A percentile compares a stretch with the other conserved stretches of the same genome.
Evolutionary conservation across 1,284 basidiomycete species (phyloP).

Genomic region (Boletus mariae): DNA sequence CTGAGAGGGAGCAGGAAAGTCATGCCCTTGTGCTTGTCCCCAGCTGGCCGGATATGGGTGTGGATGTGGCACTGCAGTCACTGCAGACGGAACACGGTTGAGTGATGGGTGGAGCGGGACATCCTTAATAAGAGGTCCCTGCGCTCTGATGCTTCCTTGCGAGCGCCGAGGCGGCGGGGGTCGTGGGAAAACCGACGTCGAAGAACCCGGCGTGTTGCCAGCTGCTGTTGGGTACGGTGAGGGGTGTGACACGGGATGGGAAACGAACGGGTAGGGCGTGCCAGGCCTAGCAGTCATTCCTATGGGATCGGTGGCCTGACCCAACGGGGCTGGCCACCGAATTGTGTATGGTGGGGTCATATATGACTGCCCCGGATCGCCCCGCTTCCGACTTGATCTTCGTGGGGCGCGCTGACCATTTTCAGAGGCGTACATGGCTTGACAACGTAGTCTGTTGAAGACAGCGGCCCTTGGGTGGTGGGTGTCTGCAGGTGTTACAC

Average conservation of each 20-base stretch:
- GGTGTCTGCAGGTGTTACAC: neutral
- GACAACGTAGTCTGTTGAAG: neutral
- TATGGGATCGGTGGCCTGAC: conserved; percentile 18
- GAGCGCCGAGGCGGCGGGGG: conserved; percentile 18
- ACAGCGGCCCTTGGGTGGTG: neutral
- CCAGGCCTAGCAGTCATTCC: neutral
- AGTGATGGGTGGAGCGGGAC: conserved; percentile 18
- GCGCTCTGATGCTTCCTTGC: conserved; percentile 18
- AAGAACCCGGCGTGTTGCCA: conserved; percentile 1
- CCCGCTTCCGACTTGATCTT: conserved; percentile 18
- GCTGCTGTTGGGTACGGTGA: conserved; percentile 8
- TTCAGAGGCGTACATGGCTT: conserved; percentile 16
- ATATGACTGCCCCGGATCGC: conserved; percentile 26
- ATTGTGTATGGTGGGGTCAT: conserved; percentile 23
- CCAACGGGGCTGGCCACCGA: conserved; percentile 26
- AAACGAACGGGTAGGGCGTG: conserved; percentile 7
- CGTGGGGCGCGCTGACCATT: conserved; percentile 8
- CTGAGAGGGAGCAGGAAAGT: conserved; percentile 3
- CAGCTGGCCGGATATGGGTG: conserved; percentile 11
- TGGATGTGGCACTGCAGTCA: conserved; percentile 17
- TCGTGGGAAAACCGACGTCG: conserved; percentile 13
- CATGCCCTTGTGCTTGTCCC: conserved; percentile 10
- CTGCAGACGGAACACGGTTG: conserved; percentile 7
- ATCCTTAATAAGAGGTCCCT: conserved; percentile 13
- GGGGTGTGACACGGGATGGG: neutral